Evolutionary conservation across 2,329 filamentous ascomycete species (phyloP).

Genomic region (Aspergillus carbonarius): DNA sequence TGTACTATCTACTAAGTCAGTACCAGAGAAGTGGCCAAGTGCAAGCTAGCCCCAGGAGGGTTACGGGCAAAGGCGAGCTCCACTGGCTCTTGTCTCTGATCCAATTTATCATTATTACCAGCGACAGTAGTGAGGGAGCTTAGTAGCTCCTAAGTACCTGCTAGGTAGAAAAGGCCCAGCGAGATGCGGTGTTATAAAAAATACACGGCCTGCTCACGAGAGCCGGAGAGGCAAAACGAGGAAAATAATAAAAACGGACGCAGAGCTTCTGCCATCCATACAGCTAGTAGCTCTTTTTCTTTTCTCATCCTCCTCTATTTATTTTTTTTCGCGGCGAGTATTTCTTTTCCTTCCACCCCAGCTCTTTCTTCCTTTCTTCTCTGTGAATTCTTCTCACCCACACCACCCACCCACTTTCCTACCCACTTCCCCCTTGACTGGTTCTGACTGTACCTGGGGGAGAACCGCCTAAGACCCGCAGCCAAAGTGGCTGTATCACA

Average conservation of each 20-base stretch:
- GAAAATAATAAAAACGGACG: background rate
- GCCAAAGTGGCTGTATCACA: slow-evolving; percentile 8
- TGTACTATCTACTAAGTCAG: background rate
- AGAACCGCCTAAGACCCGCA: slow-evolving; percentile 5
- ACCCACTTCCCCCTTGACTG: background rate
- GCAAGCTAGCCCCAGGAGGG: background rate
- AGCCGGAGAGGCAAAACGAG: slow-evolving; percentile 2
- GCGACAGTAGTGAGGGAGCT: background rate
- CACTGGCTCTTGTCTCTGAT: background rate
- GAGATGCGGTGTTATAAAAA: slow-evolving; percentile 4
- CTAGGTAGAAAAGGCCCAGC: background rate
- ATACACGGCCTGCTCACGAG: background rate
- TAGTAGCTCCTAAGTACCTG: slow-evolving; percentile 1
- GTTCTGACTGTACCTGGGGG: slow-evolving; percentile 2
- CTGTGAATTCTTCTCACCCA: background rate
- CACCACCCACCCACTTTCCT: background rate
- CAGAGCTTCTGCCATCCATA: background rate
- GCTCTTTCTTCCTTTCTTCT: background rate
- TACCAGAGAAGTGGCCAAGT: background rate
- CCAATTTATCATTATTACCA: slow-evolving; percentile 1
- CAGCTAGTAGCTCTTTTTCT: background rate
- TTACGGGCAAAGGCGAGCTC: background rate
- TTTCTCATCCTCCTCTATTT: background rate
- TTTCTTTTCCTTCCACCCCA: slow-evolving; percentile 2
- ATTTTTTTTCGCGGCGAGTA: background rate